A percentile compares a stretch with the other conserved stretches of the same genome.
Evolutionary conservation across 208 protist species (phyloP).

Genomic region (Naegleria lovaniensis): DNA sequence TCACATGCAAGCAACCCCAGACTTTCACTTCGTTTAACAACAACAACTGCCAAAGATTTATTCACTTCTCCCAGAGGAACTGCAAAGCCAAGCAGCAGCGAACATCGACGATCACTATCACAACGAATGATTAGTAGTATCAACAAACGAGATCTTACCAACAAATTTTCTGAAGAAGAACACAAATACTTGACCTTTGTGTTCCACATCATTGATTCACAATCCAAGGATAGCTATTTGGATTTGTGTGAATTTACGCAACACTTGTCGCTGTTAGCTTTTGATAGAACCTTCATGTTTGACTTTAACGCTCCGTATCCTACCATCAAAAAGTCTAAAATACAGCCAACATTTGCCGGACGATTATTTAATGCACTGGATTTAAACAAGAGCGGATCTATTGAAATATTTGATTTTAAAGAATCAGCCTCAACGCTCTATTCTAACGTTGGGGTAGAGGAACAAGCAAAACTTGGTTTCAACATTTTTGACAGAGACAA

Average conservation of each 20-base stretch:
- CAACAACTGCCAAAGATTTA: no score
- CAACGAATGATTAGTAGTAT: neutral
- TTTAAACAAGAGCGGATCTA: neutral
- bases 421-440: neutral
- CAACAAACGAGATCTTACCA: neutral
- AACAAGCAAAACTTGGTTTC: neutral
- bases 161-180: neutral
- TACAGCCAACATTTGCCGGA: neutral
- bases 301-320: neutral
- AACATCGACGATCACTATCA: neutral
- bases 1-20: no score
- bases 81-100: neutral
- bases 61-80: neutral
- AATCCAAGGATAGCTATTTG: neutral
- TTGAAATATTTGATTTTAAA: neutral
- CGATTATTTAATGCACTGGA: neutral
- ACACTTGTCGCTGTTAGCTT: neutral
- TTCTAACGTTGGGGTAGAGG: neutral
- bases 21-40: no score
- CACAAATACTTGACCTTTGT: neutral
- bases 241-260: neutral
- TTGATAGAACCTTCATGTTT: neutral
- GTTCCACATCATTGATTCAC: neutral
- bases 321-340: neutral
- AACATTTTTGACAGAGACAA: neutral